Base-by-base conservation (phyloP, 371 early-diverging fungal species). In the Choanephora cucurbitarum region DNA sequence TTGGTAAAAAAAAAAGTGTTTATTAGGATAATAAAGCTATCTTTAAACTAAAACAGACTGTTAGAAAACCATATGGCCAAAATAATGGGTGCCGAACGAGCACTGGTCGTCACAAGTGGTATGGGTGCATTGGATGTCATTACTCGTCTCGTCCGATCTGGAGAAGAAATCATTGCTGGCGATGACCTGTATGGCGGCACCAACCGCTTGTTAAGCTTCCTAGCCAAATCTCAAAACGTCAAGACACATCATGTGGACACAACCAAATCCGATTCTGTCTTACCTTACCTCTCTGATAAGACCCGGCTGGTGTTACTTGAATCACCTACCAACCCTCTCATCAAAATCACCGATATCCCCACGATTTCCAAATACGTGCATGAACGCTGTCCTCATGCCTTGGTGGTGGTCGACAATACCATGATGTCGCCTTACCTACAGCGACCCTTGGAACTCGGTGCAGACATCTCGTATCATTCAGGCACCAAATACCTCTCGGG, bases 361-460 rank as follows among this genome's bases (percentile, higher is more conserved):
- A 76, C 84, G 50, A 90, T 94, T 55, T 67, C 83, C 23, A 70
- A 80, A 48, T 64, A 86, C 23, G 93, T 91, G 1, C 85, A 88
- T 44, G 81, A 72, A 51, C 67, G 70, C 19, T 85, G 85, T 55
- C 90, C 91, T 3, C 75, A 83, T 45, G 91, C 89, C 13, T 65
- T 93, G 10, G 88, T 95, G 7, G 92, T 93, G 19, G 96, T 95
- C 3, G 96, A 95, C 64, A 95, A 95, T 65, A 95, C 96, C 57
- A 93, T 95, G 91, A 91, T 93, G 93, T 86, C 86, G 18, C 96
- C 96, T 28, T 88, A 91, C 52, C 77, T 93, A n/a, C 91, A 91
- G 69, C 78, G 85, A 21, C 88, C 94, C 1, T 73, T 95, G n/a
- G 88, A 90, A 44, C 72, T 91, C 18, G 96, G 94, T 21, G 94